phyloP scores from a whole-genome alignment of 1,284 basidiomycete species.

The Puccinia polysora region DNA sequence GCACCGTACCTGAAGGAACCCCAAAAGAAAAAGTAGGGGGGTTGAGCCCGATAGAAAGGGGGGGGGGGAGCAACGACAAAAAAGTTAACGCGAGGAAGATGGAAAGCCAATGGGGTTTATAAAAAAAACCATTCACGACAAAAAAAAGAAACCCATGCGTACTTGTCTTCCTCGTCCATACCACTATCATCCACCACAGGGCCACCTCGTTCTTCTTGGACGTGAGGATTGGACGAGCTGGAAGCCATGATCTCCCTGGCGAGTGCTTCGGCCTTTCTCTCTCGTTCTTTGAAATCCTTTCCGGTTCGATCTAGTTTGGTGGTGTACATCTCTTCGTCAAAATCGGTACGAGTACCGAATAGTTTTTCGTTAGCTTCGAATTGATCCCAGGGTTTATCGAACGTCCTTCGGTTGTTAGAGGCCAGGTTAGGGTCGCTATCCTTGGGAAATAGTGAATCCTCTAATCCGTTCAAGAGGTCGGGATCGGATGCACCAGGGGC shows the following conservation, averaged over 20 bases:
- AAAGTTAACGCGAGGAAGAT: no score
- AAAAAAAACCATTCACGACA: constrained; percentile 50
- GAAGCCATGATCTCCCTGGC: constrained; percentile 79
- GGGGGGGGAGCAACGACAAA: constrained; percentile 19
- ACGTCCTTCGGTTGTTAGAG: constrained; percentile 21
- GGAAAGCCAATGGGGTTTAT: no score
- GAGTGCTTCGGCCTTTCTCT: constrained; percentile 77
- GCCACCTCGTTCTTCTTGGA: constrained; percentile 81
- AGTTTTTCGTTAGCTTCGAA: constrained; percentile 87
- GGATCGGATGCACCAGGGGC: no score
- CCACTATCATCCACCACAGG: constrained; percentile 61
- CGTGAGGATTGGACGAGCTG: constrained; percentile 64
- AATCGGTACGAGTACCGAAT: constrained; percentile 85
- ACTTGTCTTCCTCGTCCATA: constrained; percentile 92
- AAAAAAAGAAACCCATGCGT: no score
- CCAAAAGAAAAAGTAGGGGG: constrained; percentile 2
- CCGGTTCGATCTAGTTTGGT: constrained; percentile 81
- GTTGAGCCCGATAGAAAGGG: background rate
- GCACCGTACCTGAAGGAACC: constrained; percentile 71
- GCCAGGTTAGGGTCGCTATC: constrained; percentile 39
- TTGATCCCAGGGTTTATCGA: constrained; percentile 72
- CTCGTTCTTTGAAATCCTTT: constrained; percentile 80
- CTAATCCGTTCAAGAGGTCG: constrained; percentile 27
- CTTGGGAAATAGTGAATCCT: constrained; percentile 44
- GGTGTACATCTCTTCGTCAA: constrained; percentile 90